Conservation (phyloP, 2,329 filamentous ascomycete species). For the Aureobasidium melanogenum region DNA sequence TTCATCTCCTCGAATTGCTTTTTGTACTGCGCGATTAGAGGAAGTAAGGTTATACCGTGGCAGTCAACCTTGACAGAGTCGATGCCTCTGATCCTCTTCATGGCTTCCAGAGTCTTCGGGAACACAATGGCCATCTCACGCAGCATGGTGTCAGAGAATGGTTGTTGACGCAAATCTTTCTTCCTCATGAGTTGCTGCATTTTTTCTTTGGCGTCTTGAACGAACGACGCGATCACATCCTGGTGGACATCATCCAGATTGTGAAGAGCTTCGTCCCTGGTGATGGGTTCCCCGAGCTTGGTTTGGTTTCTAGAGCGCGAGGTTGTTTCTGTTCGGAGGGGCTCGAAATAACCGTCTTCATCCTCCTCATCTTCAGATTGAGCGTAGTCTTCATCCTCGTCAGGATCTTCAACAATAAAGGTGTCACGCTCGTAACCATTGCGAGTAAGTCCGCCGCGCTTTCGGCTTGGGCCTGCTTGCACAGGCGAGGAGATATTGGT, state of each 20-base stretch:
- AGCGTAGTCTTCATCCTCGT: slow-evolving; percentile 27
- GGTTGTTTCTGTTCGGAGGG: slow-evolving; percentile 24
- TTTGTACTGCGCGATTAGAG: slow-evolving; percentile 41
- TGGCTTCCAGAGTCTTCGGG: slow-evolving; percentile 52
- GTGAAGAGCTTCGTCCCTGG: slow-evolving; percentile 45
- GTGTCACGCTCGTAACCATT: slow-evolving; percentile 29
- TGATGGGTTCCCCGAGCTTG: slow-evolving; percentile 50
- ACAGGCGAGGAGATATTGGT: slow-evolving; percentile 61
- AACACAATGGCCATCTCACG: slow-evolving; percentile 65
- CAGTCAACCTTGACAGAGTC: slow-evolving; percentile 51
- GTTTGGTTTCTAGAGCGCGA: slow-evolving; percentile 30
- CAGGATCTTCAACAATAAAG: slow-evolving; percentile 28
- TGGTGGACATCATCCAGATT: slow-evolving; percentile 51
- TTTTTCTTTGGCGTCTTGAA: slow-evolving; percentile 50
- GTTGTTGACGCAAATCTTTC: slow-evolving; percentile 46
- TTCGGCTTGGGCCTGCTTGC: slow-evolving; percentile 35
- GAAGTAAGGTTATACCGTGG: slow-evolving; percentile 54
- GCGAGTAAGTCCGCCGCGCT: slow-evolving; percentile 20
- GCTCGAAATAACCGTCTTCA: slow-evolving; percentile 40
- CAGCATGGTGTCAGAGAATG: slow-evolving; percentile 61
- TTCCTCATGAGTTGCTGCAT: slow-evolving; percentile 55
- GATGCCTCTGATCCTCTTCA: slow-evolving; percentile 57
- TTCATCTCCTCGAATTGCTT: slow-evolving; percentile 32
- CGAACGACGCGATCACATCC: slow-evolving; percentile 56
- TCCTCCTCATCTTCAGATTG: slow-evolving; percentile 22